Conservation (phyloP, 768 basidiomycete genomes). For the Candolleomyces eurysporus region DNA sequence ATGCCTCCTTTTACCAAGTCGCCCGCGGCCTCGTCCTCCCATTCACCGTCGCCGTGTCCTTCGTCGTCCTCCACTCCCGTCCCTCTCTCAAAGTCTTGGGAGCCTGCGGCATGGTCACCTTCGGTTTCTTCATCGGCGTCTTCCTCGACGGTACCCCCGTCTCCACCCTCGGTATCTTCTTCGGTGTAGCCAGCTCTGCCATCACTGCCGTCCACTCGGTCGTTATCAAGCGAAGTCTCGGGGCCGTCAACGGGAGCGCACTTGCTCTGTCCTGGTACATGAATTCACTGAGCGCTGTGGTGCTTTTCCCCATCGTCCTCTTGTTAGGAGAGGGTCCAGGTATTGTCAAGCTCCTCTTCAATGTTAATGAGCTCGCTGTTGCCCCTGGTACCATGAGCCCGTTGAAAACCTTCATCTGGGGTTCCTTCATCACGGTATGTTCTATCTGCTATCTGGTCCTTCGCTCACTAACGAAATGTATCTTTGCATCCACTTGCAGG, state of each 20-base stretch:
- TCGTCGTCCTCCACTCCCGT: conserved; percentile 67
- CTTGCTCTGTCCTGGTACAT: conserved; percentile 90
- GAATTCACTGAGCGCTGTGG: conserved; percentile 74
- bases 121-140: conserved; percentile 90
- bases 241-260: conserved; percentile 79
- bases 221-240: conserved; percentile 86
- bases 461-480: not conserved
- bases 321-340: conserved; percentile 73
- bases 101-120: conserved; percentile 78
- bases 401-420: conserved; percentile 69
- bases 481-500: conserved; percentile 41
- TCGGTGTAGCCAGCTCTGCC: conserved; percentile 82
- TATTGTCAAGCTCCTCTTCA: conserved; percentile 58
- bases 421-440: conserved; percentile 75
- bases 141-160: conserved; percentile 70
- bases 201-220: conserved; percentile 91
- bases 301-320: conserved; percentile 71
- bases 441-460: not conserved
- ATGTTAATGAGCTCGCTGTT: conserved; percentile 30
- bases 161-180: conserved; percentile 63
- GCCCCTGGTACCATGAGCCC: conserved; percentile 42
- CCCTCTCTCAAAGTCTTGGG: conserved; percentile 74
- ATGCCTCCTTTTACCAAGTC: conserved; percentile 94
- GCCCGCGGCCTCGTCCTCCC: conserved; percentile 93
- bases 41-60: conserved; percentile 89